Conservation (phyloP, 768 basidiomycete species). For the Russula virescens region DNA sequence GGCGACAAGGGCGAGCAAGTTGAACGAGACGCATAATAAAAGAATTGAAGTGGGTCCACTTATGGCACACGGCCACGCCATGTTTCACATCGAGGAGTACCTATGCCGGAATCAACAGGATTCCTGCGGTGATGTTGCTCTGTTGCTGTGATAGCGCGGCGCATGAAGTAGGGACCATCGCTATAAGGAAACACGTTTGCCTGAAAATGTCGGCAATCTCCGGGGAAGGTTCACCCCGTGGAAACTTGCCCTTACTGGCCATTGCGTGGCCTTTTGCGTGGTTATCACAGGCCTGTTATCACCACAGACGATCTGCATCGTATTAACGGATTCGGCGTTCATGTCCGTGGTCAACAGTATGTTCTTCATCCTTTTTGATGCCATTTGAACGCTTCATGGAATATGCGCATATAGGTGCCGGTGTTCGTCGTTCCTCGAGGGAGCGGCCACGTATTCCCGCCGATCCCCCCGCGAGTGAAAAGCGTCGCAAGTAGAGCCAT, state of each 20-base stretch:
- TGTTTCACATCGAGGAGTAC: neutral
- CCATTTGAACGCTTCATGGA: neutral
- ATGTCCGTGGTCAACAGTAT: neutral
- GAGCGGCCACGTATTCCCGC: neutral
- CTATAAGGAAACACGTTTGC: neutral
- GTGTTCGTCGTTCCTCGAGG: neutral
- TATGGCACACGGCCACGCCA: neutral
- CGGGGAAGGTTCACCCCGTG: neutral
- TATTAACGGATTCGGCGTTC: neutral
- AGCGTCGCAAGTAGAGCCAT: neutral
- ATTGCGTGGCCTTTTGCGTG: neutral
- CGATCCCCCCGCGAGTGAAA: neutral
- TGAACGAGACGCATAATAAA: neutral
- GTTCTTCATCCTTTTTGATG: neutral
- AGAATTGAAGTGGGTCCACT: neutral
- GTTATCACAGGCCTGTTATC: neutral
- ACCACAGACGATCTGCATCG: neutral
- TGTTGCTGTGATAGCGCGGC: neutral
- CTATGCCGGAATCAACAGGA: neutral
- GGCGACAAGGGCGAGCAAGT: neutral
- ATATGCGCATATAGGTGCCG: neutral
- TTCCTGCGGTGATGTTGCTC: neutral
- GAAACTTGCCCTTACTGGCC: neutral
- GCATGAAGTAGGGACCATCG: neutral
- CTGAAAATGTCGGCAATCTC: neutral